Conservation (phyloP, 306 rosid species). For the Lathyrus sativus region DNA sequence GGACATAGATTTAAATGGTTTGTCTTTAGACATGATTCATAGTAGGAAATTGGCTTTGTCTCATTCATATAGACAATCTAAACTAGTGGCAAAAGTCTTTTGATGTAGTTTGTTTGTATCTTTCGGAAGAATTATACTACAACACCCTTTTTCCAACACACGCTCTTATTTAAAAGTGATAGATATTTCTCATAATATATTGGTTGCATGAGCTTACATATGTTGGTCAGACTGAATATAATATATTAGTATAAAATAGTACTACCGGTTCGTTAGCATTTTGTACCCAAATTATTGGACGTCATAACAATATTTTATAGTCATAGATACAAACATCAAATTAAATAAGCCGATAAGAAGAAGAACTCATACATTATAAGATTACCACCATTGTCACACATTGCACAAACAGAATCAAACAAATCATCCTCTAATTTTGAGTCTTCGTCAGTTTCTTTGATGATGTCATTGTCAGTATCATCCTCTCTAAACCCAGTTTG, state of each 20-base stretch:
- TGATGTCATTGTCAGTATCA: slow-evolving; percentile 47
- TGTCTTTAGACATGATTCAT: background rate
- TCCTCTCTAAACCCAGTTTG: slow-evolving; percentile 38
- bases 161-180: background rate
- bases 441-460: slow-evolving; percentile 49
- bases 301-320: background rate
- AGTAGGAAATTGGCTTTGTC: background rate
- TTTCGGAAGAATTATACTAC: background rate
- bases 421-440: slow-evolving; percentile 51
- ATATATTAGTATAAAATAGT: slow-evolving; percentile 14
- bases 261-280: background rate
- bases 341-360: slow-evolving; percentile 1
- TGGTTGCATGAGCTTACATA: background rate
- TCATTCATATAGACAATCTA: slow-evolving; percentile 1
- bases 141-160: background rate
- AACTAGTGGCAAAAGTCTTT: background rate
- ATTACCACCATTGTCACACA: slow-evolving; percentile 89
- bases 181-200: slow-evolving; percentile 4
- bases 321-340: slow-evolving; percentile 14
- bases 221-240: background rate
- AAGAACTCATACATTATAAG: slow-evolving; percentile 59
- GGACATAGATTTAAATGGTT: slow-evolving; percentile 2
- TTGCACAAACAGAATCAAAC: slow-evolving; percentile 71
- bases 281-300: slow-evolving; percentile 11
- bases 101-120: background rate